These are phyloP conservation scores for Pseudogymnoascus sp. DNA, from an alignment of 2,329 filamentous ascomycete species.

Conservation along the genomic window DNA sequence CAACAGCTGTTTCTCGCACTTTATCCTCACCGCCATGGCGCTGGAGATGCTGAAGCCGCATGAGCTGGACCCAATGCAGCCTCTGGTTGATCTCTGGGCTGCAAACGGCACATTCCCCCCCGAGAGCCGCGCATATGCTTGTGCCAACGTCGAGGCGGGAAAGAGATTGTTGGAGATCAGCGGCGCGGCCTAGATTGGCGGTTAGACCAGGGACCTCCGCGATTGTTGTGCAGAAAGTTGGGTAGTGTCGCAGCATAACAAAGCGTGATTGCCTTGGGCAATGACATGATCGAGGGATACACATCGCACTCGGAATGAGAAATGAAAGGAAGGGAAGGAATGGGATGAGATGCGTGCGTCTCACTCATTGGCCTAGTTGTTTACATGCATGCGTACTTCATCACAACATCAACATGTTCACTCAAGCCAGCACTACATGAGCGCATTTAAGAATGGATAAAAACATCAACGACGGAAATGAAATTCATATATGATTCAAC, in stretches of 20 bases:
- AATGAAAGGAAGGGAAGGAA: not conserved
- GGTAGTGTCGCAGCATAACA: constrained; percentile 6
- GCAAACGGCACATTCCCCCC: constrained; percentile 80
- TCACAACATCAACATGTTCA: constrained; percentile 6
- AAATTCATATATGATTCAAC: constrained; percentile 7
- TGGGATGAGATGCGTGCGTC: constrained; percentile 3
- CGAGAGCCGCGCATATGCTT: constrained; percentile 61
- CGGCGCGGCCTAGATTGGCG: not conserved
- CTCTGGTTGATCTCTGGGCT: constrained; percentile 84
- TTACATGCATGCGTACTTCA: constrained; percentile 8
- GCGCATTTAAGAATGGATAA: constrained; percentile 8
- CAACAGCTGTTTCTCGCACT: constrained; percentile 84
- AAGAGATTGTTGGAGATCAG: constrained; percentile 46
- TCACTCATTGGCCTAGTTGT: constrained; percentile 1
- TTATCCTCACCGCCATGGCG: constrained; percentile 71
- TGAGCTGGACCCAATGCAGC: constrained; percentile 94
- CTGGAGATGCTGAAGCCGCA: constrained; percentile 79
- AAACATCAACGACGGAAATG: constrained; percentile 7
- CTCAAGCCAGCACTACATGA: constrained; percentile 3
- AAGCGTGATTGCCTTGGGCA: not conserved
- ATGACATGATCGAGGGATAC: constrained; percentile 7
- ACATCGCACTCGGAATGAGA: constrained; percentile 3
- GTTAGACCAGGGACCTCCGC: not conserved
- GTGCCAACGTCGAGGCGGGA: constrained; percentile 54
- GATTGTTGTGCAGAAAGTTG: not conserved